Evolutionary conservation across 2,329 filamentous ascomycete genomes (phyloP), one percentile per base, ranked within the genome.

Genomic region (Claviceps lovelessii): DNA sequence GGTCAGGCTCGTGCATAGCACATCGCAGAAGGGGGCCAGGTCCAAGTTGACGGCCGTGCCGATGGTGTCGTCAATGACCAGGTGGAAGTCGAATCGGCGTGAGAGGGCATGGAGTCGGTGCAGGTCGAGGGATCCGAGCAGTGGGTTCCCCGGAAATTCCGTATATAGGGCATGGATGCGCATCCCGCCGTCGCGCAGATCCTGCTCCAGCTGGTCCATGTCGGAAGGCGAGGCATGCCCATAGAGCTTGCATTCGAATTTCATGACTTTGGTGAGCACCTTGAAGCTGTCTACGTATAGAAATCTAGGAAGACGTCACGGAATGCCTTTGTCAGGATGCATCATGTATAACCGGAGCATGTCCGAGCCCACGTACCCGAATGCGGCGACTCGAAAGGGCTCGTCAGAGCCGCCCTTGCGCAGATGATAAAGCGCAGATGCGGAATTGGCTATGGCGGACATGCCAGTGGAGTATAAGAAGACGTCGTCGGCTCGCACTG

Each of bases 391-490:
- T 44, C 53, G 59, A 49, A 54, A 58, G 31, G 33, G 6, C 37
- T 42, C 39, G 2, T 13, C 13, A n/a, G 45, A 51, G 7, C 49
- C 29, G 7, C 49, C 29, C 13, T 35, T 15, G 5, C 44, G 51
- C 1, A 61, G 33, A 7, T 46, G 11, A 0, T 10, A 49, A 31
- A 65, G 13, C 4, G 57, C 56, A 2, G 55, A 47, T 3, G 61
- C 62, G 49, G 59, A 60, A 19, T 62, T 61, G 5, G 59, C 59
- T 15, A 81, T 74, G n/a, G 72, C 69, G 2, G 73, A 71, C 77
- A 80, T 81, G 23, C 77, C 77, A 2, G 71, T 73, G 13, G 70
- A 69, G 58, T 74, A 78, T 4, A 80, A 65, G 50, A 70, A 77
- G 0, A 80, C 69, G 58, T 78, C 73, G 2, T 62, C 56, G 5